Evolutionary conservation across 2,329 filamentous ascomycete species (phyloP), one percentile per base, ranked within the genome.

Genomic region (Apiospora marii): DNA sequence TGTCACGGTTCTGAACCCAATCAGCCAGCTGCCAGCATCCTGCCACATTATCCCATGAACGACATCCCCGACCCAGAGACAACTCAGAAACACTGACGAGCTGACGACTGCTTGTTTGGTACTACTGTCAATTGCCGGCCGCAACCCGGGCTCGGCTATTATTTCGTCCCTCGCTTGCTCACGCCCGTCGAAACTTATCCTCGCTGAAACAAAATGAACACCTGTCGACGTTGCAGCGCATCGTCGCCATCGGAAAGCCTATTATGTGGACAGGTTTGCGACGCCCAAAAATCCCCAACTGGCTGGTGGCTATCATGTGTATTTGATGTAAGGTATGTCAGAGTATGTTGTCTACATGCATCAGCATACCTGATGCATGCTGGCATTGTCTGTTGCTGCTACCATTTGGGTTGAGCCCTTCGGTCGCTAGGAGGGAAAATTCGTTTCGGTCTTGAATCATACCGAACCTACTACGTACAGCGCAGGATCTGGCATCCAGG

Each of bases 161-260:
- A 64, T 64, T 13, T 14, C 34, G 34, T 41, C 30, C 30, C 22
- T 19, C n/a, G 49, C 13, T 30, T 34, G 49, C 37, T n/a, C 19
- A n/a, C 19, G 7, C 22, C 19, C 7, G 19, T 22, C 46, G 22
- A 61, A 61, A 37, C 8, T 8, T 22, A n/a, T 64, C 19, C n/a
- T 27, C n/a, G 24, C 58, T 64, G 58, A 64, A 64, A 64, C 58
- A 64, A 41, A 61, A 41, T 41, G 58, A 41, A 30, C 27, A 4
- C 58, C 41, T 41, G 58, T 64, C 34, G 58, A 41, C 58, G 58
- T 64, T 41, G 53, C 19, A n/a, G 58, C 58, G 22, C 58, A 41
- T 37, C 30, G 13, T 64, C 58, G 34, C 30, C 58, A 64, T 64
- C 58, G 58, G 58, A 64, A 64, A 64, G 58, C 58, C 58, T 64